Conservation (phyloP, 192 early-diverging fungal species). For the Coemansia sp. region DNA sequence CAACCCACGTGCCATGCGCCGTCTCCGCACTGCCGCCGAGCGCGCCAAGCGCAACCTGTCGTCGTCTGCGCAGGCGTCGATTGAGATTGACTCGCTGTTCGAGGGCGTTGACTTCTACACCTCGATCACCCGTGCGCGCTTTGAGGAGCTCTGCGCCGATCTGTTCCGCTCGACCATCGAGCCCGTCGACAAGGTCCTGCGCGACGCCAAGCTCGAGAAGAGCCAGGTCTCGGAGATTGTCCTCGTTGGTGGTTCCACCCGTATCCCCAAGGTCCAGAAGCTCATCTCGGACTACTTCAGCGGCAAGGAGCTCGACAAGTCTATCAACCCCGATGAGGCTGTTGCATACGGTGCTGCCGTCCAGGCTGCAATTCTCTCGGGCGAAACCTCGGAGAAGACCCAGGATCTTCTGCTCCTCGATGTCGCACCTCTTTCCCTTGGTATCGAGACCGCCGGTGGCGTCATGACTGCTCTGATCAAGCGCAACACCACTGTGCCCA, state of each 20-base stretch:
- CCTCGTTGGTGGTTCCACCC: constrained; percentile 96
- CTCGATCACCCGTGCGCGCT: constrained; percentile 96
- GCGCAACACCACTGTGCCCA: constrained; percentile 96
- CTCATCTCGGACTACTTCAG: constrained; percentile 98
- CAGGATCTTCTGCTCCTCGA: constrained; percentile 93
- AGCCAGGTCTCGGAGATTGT: constrained; percentile 89
- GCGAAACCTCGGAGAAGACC: constrained; percentile 95
- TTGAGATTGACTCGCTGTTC: constrained; percentile 96
- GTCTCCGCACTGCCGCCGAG: constrained; percentile 96
- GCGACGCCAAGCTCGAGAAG: constrained; percentile 97
- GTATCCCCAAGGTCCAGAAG: constrained; percentile 99
- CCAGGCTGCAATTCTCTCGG: constrained; percentile 95
- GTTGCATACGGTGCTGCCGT: constrained; percentile 99
- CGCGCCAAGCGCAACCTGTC: constrained; percentile 97
- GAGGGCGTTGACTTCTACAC: constrained; percentile 99
- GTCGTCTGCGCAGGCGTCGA: constrained; percentile 89
- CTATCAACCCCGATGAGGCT: constrained; percentile 99
- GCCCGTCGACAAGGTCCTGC: constrained; percentile 95
- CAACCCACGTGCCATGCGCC: constrained; percentile 92
- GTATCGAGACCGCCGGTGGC: constrained; percentile 98
- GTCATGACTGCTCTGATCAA: constrained; percentile 98
- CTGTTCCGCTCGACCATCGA: constrained; percentile 94
- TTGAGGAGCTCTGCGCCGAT: constrained; percentile 98
- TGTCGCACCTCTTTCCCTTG: constrained; percentile 94
- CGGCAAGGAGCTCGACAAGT: constrained; percentile 99